Evolutionary conservation across 495 filamentous ascomycete species (phyloP).

Genomic region (Penicillium macrosclerotiorum): DNA sequence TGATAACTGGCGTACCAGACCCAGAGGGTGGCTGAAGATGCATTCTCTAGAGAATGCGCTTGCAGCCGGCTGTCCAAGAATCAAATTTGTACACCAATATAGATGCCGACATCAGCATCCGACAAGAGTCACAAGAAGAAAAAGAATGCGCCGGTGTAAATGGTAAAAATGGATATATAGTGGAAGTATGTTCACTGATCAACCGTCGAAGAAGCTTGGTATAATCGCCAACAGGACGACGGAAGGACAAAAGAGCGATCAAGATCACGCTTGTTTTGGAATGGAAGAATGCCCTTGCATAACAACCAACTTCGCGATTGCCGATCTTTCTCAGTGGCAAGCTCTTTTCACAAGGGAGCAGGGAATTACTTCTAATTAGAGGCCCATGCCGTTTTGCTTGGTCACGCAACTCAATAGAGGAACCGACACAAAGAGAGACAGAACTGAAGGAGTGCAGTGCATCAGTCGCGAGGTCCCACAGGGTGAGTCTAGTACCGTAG

Average conservation of each 20-base stretch:
- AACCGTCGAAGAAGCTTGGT: not conserved
- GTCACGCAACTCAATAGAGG: conserved; percentile 2
- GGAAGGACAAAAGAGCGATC: not conserved
- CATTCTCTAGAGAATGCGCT: conserved; percentile 10
- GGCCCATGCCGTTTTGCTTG: conserved; percentile 12
- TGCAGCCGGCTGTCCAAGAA: conserved; percentile 4
- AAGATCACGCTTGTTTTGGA: conserved; percentile 6
- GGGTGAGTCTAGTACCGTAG: no score
- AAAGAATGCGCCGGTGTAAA: not conserved
- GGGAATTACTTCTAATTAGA: conserved; percentile 8
- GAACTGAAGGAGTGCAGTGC: no score
- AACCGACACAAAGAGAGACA: no score
- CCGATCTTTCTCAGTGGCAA: conserved; percentile 5
- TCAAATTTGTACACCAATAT: conserved; percentile 15
- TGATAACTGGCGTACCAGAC: conserved; percentile 12
- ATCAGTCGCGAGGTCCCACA: no score
- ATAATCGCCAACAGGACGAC: no score
- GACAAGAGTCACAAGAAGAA: conserved; percentile 5
- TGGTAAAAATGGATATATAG: conserved; percentile 1
- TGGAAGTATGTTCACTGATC: conserved; percentile 10
- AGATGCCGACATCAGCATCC: not conserved
- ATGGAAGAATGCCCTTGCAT: conserved; percentile 14
- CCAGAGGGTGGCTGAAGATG: conserved; percentile 21
- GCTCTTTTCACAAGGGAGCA: not conserved
- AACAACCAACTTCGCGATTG: conserved; percentile 6